phyloP scores from a whole-genome alignment of 352 stramenopile genomes.

The Blastocystis hominis region DNA sequence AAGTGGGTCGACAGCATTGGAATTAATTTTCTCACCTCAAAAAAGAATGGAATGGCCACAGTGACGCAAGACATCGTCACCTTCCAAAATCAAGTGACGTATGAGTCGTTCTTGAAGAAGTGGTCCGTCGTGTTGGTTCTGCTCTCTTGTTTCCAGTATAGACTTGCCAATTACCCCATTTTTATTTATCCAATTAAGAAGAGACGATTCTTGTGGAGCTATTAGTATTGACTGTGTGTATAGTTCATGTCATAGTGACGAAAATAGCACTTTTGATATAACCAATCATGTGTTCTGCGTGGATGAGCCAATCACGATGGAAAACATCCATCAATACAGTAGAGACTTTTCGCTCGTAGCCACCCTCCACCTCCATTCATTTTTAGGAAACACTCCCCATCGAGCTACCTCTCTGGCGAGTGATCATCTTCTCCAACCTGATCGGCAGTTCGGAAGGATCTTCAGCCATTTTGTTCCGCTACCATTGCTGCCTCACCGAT shows the following conservation, averaged over 20 bases:
- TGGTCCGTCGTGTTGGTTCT: not conserved
- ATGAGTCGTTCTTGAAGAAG: constrained; percentile 45
- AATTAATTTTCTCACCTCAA: constrained; percentile 45
- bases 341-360: not conserved
- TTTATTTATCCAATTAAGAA: constrained; percentile 8
- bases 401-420: not conserved
- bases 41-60: not conserved
- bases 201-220: constrained; percentile 25
- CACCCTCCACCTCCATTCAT: not conserved
- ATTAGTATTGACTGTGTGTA: not conserved
- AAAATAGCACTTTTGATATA: constrained; percentile 20
- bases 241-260: not conserved
- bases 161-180: constrained; percentile 17
- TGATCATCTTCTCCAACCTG: constrained; percentile 47
- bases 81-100: constrained; percentile 31
- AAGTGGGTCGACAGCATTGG: constrained; percentile 52
- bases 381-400: not conserved
- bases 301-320: constrained; percentile 41
- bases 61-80: not conserved
- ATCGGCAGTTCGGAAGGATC: not conserved
- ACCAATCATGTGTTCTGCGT: constrained; percentile 51
- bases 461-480: constrained; percentile 20
- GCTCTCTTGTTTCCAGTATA: not conserved
- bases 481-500: constrained; percentile 26
- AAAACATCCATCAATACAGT: constrained; percentile 20